Conservation (phyloP, 2,329 filamentous ascomycete genomes). For the Diaporthe capsici region DNA sequence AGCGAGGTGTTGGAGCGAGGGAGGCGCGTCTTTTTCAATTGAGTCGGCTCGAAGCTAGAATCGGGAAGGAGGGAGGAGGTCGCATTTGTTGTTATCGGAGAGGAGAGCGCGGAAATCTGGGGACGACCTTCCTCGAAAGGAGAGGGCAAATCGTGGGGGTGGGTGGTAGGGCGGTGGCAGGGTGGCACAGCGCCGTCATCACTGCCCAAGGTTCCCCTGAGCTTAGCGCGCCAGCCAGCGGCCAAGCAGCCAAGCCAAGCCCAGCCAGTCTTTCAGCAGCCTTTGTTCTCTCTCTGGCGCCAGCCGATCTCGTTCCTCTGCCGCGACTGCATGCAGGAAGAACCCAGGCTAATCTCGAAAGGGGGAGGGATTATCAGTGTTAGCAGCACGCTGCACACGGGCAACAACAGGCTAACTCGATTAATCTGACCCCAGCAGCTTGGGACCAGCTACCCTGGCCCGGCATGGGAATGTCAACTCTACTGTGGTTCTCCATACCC, state of each 20-base stretch:
- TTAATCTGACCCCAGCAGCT: not conserved
- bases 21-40: conserved; percentile 30
- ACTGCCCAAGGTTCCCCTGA: conserved; percentile 39
- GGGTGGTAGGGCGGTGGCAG: conserved; percentile 16
- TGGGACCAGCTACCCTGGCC: conserved; percentile 18
- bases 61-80: conserved; percentile 11
- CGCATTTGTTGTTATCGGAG: conserved; percentile 18
- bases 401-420: conserved; percentile 14
- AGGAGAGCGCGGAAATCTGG: conserved; percentile 19
- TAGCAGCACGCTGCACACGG: conserved; percentile 14
- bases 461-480: not conserved
- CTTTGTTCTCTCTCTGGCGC: conserved; percentile 8
- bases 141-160: conserved; percentile 22
- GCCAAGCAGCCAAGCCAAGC: conserved; percentile 17
- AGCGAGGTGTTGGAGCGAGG: not conserved
- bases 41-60: conserved; percentile 1
- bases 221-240: conserved; percentile 36
- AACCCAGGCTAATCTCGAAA: conserved; percentile 15
- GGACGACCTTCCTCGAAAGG: conserved; percentile 36
- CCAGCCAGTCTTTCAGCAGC: conserved; percentile 20
- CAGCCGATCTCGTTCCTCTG: conserved; percentile 29
- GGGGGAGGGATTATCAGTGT: conserved; percentile 34
- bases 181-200: conserved; percentile 1
- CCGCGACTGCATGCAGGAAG: conserved; percentile 37
- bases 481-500: not conserved